Base-by-base conservation (phyloP, 148 eudicot genomes). In the Heliamphora exappendiculata region DNA sequence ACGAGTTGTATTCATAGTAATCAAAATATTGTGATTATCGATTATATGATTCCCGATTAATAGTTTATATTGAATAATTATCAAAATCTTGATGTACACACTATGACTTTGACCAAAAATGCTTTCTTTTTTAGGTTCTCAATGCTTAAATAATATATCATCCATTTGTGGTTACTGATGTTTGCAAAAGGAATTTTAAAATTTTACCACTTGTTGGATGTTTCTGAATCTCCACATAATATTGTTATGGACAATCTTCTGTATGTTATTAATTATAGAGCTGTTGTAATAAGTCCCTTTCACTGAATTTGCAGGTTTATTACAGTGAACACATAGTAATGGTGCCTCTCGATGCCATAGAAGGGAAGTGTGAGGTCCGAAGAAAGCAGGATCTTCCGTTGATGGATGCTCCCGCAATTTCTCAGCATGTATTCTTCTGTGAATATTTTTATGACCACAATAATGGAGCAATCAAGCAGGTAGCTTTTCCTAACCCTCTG, bases 391-490 rank as follows among this genome's bases (percentile, higher is more conserved):
- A 91, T 69, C 80, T 92, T 73, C 73, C 86, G 72, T 85, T 90
- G 16, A 47, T 42, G 29, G 81, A 82, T 41, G 87, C 78, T 81
- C 91, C 88, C 73, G 84, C 79, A 73, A 53, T 87, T 39, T 88
- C 77, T 76, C 89, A 91, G 28, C 94, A 95, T 81, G 78, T 88
- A 57, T 95, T 93, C 86, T 93, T 91, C 77, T 95, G 97, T 80
- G 99, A 95, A 79, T 84, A 84, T 80, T 70, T 87, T 11, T 95
- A 89, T 81, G 97, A 95, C 79, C 91, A 88, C 73, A 81, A 74
- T 13, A 95, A 80, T 44, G 98, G 98, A 80, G 88, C 98, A 58
- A 77, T 91, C 79, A 93, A 91, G 78, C 89, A 93, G 97, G 99
- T 93, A 64, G 59, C 73, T 70, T 16, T 47, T 19, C 26, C 49